Percentiles rank a stretch among this genome's conserved stretches.
These are phyloP conservation scores for Cladosporium sp. DNA, from an alignment of 2,329 filamentous ascomycete genomes.

Conservation along the genomic window DNA sequence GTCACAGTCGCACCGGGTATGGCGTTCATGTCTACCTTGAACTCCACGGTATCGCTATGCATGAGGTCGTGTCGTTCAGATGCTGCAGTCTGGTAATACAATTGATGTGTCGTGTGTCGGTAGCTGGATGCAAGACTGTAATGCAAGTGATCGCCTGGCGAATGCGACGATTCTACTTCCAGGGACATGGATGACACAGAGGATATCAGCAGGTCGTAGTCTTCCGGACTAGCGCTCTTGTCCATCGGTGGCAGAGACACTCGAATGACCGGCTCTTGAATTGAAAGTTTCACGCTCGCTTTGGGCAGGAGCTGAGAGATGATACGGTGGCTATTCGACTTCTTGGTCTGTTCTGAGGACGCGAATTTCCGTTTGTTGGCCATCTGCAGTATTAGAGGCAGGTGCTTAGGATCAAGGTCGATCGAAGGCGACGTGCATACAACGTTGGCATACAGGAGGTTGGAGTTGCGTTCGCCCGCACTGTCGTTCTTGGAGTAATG, in stretches of 20 bases:
- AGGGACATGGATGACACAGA: conserved; percentile 91
- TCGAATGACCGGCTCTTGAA: conserved; percentile 92
- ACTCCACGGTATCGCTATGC: conserved; percentile 81
- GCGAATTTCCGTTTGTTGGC: conserved; percentile 48
- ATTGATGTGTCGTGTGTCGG: conserved; percentile 77
- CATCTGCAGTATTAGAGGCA: conserved; percentile 80
- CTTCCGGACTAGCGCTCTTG: conserved; percentile 61
- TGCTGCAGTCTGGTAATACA: conserved; percentile 90
- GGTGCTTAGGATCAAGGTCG: conserved; percentile 86
- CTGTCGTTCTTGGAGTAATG: conserved; percentile 70
- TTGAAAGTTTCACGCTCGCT: conserved; percentile 89
- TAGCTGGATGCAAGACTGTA: conserved; percentile 84
- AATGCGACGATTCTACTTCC: conserved; percentile 95
- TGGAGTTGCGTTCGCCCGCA: conserved; percentile 81
- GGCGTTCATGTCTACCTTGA: conserved; percentile 82
- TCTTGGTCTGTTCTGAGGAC: conserved; percentile 1
- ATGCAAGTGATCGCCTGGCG: conserved; percentile 75
- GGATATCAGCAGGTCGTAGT: conserved; percentile 93
- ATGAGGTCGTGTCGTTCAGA: conserved; percentile 84
- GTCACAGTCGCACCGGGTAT: conserved; percentile 83
- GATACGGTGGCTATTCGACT: conserved; percentile 58
- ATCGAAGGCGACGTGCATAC: conserved; percentile 94
- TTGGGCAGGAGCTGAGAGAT: conserved; percentile 92
- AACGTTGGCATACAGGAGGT: conserved; percentile 93
- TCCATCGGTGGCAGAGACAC: conserved; percentile 82